Base-by-base conservation (phyloP, 352 stramenopile genomes). In the Blastocystis sp. region DNA sequence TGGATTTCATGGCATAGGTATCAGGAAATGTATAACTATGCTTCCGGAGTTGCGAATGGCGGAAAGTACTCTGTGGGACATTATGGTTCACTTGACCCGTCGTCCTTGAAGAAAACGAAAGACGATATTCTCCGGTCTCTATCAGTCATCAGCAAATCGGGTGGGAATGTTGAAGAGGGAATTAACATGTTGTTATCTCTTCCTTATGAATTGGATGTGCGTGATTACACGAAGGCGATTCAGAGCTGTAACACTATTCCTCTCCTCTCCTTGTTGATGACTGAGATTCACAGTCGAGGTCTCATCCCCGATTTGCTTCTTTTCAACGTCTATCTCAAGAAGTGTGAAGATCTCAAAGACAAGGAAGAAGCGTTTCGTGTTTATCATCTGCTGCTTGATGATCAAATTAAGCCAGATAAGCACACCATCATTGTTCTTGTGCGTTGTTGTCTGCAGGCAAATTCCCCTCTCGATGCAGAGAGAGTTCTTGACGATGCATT, bases 181-280 rank as follows among this genome's bases (percentile, higher is more conserved):
- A 44, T 81, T 24, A 14, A 81, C 4, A 32, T 64, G 48, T 44
- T 81, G 11, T 44, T 81, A 7, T 63, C 69, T 48, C 69, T 81
- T 65, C 75, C 75, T 14, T 85, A 61, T 29, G 75, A 85, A 27
- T 46, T 85, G n/a, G 75, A 85, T 40, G 75, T 85, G 14, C 48
- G 75, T 61, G 75, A 85, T 38, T 85, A 85, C 27, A 85, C 75
- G 49, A 85, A 85, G 32, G 75, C 75, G 18, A 72, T 85, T 48
- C 63, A 72, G 57, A 76, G 75, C 42, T 85, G 75, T 40, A 76
- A 75, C 40, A 61, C n/a, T 44, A 38, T 85, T 9, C 40, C 29
- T 40, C 42, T 75, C 24, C 40, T 61, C 21, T 72, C 57, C 51
- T 29, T 76, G 8, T 29, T 85, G 42, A 85, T 85, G 75, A 27